These are phyloP conservation scores for Saccharomyces uvarum DNA, from an alignment of 1,139 yeast genomes.

Conservation along the genomic window DNA sequence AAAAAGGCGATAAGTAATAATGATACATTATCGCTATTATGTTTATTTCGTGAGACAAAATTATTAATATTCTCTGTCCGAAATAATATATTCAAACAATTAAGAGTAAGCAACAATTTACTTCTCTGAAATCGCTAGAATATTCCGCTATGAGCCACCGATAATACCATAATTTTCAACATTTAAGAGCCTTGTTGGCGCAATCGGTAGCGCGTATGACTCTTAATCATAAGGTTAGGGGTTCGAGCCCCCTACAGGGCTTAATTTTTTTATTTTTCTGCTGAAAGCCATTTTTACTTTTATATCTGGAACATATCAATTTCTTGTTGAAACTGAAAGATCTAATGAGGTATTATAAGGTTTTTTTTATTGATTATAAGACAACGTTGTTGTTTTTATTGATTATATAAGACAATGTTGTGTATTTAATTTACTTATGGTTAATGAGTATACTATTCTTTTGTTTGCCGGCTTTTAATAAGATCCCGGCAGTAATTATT, in stretches of 20 bases:
- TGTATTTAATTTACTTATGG: neutral
- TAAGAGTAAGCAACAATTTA: too few relatives aligned
- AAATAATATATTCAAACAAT: too few relatives aligned
- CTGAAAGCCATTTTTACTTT: neutral
- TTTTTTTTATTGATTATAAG: neutral
- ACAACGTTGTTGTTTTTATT: neutral
- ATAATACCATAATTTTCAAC: too few relatives aligned
- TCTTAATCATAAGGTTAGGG: conserved; percentile 41
- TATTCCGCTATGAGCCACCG: too few relatives aligned
- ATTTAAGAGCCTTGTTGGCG: conserved; percentile 36
- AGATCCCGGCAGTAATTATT: neutral
- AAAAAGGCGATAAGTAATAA: too few relatives aligned
- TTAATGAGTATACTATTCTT: too few relatives aligned
- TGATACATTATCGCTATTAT: too few relatives aligned
- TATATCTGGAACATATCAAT: neutral
- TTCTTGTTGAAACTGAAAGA: neutral
- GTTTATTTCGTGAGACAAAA: too few relatives aligned
- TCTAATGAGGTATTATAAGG: neutral
- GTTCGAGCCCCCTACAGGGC: conserved; percentile 43
- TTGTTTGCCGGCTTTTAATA: neutral
- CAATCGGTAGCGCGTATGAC: conserved; percentile 43
- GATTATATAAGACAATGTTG: neutral
- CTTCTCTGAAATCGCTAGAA: too few relatives aligned
- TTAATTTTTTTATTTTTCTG: conserved; percentile 16
- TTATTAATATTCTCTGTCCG: too few relatives aligned